Percentiles rank a stretch among this genome's conserved stretches.
Conservation (phyloP, 176 grass and related monocot species). For the Dendrocalamus sinicus region DNA sequence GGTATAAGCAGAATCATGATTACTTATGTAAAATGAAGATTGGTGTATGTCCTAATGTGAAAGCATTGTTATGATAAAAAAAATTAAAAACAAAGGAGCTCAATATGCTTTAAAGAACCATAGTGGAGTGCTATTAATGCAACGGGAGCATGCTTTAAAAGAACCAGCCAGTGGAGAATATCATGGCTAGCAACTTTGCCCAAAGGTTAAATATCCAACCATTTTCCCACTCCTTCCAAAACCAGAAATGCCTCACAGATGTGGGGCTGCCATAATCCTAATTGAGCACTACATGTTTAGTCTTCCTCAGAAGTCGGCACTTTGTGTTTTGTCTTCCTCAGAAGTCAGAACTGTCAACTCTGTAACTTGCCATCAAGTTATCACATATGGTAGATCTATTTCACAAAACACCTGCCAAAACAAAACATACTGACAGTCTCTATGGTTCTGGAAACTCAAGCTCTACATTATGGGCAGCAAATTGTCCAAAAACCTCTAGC, state of each 20-base stretch:
- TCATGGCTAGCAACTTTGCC: background rate
- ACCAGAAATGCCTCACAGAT: background rate
- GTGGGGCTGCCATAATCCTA: background rate
- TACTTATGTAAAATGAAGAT: conserved; percentile 27
- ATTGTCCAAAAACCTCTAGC: conserved; percentile 2
- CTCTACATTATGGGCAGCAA: background rate
- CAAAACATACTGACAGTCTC: background rate
- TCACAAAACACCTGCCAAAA: conserved; percentile 19
- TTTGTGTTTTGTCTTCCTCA: background rate
- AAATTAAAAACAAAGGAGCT: conserved; percentile 1
- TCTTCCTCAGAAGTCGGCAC: conserved; percentile 1
- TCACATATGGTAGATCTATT: conserved; percentile 1
- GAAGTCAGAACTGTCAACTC: background rate
- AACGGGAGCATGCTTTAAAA: background rate
- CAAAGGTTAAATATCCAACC: background rate
- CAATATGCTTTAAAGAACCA: background rate
- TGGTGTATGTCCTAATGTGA: background rate
- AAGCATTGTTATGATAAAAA: conserved; percentile 19
- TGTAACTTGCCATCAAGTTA: conserved; percentile 6
- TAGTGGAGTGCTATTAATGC: background rate
- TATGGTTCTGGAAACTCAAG: background rate
- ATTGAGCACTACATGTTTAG: conserved; percentile 10
- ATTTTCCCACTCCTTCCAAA: conserved; percentile 13
- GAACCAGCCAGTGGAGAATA: conserved; percentile 9
- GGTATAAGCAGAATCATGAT: conserved; percentile 33